Evolutionary conservation across 768 basidiomycete species (phyloP), one percentile per base, ranked within the genome.

Genomic region (Suillus lakei): DNA sequence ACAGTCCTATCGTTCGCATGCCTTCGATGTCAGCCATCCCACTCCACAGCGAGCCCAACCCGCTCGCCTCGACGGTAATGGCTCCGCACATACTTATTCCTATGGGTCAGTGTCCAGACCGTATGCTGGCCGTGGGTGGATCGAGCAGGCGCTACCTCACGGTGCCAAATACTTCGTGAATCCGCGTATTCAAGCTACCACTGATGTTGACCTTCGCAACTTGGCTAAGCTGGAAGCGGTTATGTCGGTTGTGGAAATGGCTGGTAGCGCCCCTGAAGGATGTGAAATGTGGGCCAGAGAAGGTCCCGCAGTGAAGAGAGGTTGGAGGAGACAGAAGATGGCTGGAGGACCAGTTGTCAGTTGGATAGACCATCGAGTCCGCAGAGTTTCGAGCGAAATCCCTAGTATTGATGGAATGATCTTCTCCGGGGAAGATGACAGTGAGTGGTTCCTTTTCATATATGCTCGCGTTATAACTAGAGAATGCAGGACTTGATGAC

Each of bases 131-230:
- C 83, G 88, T 23, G 93, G 93, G 4, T 94, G 92, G 92, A 80
- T 85, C 56, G 91, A 90, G 71, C 87, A 91, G 72, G 80, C 84
- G 26, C 85, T 95, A n/a, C 92, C 93, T 1, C 91, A 93, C 69
- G 86, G 86, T 12, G 78, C 84, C 5, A 79, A 85, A 41, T 95
- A 95, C 77, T 95, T 88, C 70, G 83, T 85, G 51, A 90, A 92
- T 71, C 84, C 86, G 4, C 85, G 82, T 15, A 76, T 83, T 43
- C 85, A 83, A 50, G 80, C 88, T 61, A 87, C 86, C n/a, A 91
- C 91, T 21, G 93, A 94, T 71, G 77, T 89, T 51, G 87, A 92
- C 68, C 76, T 94, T 56, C 84, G 90, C 51, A 80, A 77, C 56
- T 71, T 85, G 53, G 78, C 80, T 56, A 80, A 80, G 62, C 79